phyloP scores from a whole-genome alignment of 75 land plant species.

The Selaginella tamariscina region DNA sequence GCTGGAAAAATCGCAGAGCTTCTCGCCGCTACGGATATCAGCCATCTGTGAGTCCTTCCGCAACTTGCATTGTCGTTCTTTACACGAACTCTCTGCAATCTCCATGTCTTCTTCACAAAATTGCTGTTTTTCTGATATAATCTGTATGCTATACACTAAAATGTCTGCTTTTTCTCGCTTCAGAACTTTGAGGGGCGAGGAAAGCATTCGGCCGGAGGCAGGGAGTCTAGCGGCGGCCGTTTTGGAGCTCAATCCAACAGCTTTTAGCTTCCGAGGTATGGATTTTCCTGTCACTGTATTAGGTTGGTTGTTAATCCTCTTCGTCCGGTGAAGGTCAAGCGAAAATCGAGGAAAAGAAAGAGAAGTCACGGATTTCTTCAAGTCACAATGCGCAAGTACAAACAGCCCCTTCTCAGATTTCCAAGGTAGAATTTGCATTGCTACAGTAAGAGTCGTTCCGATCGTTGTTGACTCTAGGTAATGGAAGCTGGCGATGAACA shows the following conservation, averaged over 20 bases:
- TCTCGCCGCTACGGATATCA: conserved; percentile 53
- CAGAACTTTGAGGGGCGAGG: conserved; percentile 34
- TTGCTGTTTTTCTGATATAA: too few species aligned
- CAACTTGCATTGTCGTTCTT: too few species aligned
- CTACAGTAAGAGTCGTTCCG: too few species aligned
- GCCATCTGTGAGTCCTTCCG: conserved; percentile 52
- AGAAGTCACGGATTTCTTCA: background rate
- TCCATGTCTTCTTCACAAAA: too few species aligned
- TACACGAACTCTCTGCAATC: too few species aligned
- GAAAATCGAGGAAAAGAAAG: background rate
- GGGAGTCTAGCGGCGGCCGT: conserved; percentile 48
- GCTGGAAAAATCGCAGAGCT: conserved; percentile 68
- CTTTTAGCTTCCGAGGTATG: conserved; percentile 28
- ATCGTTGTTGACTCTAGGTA: background rate
- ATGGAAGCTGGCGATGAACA: background rate
- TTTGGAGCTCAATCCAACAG: conserved; percentile 43
- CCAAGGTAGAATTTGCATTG: background rate
- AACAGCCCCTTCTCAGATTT: background rate
- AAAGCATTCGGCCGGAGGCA: conserved; percentile 23
- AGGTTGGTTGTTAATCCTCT: background rate
- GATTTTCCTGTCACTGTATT: background rate
- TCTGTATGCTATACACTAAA: too few species aligned
- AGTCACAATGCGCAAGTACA: background rate
- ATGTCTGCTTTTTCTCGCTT: background rate
- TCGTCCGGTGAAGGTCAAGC: background rate